A percentile compares a stretch with the other conserved stretches of the same genome.
phyloP scores from a whole-genome alignment of 352 stramenopile genomes.

The Globisporangium camurandrum region DNA sequence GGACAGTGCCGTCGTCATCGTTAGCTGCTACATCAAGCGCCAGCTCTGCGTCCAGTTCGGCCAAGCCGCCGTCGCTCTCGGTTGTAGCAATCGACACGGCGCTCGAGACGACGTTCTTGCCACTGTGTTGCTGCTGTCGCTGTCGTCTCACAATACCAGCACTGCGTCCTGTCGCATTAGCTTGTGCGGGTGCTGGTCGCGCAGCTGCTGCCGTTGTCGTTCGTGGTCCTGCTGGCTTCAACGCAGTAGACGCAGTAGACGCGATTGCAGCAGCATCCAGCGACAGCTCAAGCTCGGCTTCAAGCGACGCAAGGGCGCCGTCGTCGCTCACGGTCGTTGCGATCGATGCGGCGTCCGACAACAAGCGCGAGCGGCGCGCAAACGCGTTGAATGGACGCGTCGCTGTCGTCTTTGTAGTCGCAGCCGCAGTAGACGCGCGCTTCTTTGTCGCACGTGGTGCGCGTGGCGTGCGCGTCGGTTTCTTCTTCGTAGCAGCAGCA shows the following conservation, averaged over 20 bases:
- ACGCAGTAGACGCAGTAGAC: neutral
- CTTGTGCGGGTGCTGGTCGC: neutral
- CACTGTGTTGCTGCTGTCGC: neutral
- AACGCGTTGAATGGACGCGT: neutral
- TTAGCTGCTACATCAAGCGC: constrained; percentile 2
- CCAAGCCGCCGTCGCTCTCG: constrained; percentile 24
- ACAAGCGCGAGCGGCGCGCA: neutral
- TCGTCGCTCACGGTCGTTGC: constrained; percentile 7
- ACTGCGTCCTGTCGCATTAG: neutral
- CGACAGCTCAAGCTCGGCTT: constrained; percentile 8
- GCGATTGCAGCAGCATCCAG: constrained; percentile 8
- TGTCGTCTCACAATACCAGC: neutral
- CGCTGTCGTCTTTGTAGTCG: neutral
- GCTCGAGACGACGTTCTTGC: constrained; percentile 3
- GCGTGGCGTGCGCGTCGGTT: neutral
- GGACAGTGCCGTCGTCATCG: too few relatives aligned
- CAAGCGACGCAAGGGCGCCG: constrained; percentile 3
- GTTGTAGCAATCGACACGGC: constrained; percentile 16
- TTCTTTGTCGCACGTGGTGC: neutral
- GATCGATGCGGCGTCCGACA: constrained; percentile 1
- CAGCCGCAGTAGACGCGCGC: neutral
- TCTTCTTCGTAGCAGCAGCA: constrained; percentile 3
- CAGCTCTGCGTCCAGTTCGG: constrained; percentile 26
- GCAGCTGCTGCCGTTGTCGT: neutral
- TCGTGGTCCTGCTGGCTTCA: constrained; percentile 1